Conservation (phyloP, 2,329 filamentous ascomycete species). For the Cadophora malorum region DNA sequence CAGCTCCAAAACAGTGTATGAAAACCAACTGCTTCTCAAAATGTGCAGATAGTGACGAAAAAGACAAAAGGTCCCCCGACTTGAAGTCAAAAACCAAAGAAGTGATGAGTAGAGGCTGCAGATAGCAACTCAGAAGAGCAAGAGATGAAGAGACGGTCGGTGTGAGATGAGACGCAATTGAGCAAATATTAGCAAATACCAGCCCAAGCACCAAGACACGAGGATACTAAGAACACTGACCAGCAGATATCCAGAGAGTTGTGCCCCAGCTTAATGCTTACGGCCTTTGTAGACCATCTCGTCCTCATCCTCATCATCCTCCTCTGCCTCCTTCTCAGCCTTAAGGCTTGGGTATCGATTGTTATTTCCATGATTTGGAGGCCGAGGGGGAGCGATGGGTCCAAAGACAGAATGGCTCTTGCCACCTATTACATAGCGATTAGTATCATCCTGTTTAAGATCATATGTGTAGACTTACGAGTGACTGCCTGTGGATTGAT, state of each 20-base stretch:
- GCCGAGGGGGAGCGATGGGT: slow-evolving; percentile 21
- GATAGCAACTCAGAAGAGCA: not conserved
- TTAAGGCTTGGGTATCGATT: slow-evolving; percentile 13
- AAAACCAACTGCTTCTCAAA: not conserved
- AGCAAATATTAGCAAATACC: not conserved
- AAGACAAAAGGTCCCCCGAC: not conserved
- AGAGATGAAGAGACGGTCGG: no score
- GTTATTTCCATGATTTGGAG: not conserved
- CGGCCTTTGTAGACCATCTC: slow-evolving; percentile 10
- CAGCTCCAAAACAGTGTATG: not conserved
- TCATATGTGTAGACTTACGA: not conserved
- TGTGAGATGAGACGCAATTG: not conserved
- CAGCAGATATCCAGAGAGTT: not conserved
- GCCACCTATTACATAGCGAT: not conserved
- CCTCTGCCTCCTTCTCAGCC: slow-evolving; percentile 11
- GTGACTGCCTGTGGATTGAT: not conserved
- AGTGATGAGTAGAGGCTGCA: not conserved
- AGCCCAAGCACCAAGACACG: not conserved
- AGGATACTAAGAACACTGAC: not conserved
- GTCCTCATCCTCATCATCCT: slow-evolving; percentile 18
- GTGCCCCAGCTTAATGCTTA: not conserved
- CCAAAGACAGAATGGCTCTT: slow-evolving; percentile 1
- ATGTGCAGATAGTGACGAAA: not conserved
- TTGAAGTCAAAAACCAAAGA: not conserved
- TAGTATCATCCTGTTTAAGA: not conserved